Evolutionary conservation across 768 basidiomycete genomes (phyloP).

Genomic region (Rhodotorula diobovata): DNA sequence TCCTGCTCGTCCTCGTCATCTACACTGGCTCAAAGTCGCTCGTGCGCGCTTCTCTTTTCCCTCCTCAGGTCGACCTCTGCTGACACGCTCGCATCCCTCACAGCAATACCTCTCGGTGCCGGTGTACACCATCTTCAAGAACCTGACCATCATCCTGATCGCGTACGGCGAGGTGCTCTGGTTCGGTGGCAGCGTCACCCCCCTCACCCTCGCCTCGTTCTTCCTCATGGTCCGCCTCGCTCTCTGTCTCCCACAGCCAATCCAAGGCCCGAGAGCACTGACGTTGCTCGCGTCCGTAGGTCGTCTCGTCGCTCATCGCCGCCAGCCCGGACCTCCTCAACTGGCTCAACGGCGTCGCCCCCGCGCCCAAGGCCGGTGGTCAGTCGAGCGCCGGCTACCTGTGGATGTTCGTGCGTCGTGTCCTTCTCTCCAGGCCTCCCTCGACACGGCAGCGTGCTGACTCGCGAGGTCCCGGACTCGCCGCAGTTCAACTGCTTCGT

Average conservation of each 20-base stretch:
- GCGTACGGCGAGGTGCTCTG: constrained; percentile 96
- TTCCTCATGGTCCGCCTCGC: constrained; percentile 88
- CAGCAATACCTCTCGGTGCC: constrained; percentile 97
- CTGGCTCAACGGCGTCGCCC: constrained; percentile 45
- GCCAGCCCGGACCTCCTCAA: constrained; percentile 82
- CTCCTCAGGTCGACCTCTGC: too few species aligned
- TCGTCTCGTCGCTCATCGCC: constrained; percentile 89
- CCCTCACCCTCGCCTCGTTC: constrained; percentile 82
- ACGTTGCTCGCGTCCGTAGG: constrained; percentile 51
- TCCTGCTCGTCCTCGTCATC: constrained; percentile 85
- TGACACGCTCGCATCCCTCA: neutral
- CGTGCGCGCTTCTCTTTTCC: constrained; percentile 55
- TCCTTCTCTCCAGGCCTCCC: neutral
- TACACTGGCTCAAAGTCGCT: constrained; percentile 97
- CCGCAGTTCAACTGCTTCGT: constrained; percentile 68
- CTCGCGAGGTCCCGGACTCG: neutral
- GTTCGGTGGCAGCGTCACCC: constrained; percentile 86
- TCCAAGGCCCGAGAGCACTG: too few species aligned
- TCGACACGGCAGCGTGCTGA: too few species aligned
- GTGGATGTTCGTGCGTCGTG: constrained; percentile 68
- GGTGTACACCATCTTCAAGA: constrained; percentile 95
- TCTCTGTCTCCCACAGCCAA: constrained; percentile 49
- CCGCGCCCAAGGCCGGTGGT: constrained; percentile 44
- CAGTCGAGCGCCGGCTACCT: constrained; percentile 74
- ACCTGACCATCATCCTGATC: constrained; percentile 97